Conservation (phyloP, 177 flowering plant species). For the Tripterygium wilfordii region DNA sequence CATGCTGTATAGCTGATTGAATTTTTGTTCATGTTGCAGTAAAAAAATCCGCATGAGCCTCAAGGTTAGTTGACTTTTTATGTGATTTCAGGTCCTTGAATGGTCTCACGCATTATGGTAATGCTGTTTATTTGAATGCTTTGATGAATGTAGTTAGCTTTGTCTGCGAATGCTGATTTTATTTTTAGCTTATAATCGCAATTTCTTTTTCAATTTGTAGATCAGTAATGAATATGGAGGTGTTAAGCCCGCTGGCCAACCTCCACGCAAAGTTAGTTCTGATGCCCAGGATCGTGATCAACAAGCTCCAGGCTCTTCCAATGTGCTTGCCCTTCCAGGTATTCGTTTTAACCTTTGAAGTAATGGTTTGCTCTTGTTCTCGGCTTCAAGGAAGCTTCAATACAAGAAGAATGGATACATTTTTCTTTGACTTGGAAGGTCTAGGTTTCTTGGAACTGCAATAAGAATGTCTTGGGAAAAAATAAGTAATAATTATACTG, state of each 20-base stretch:
- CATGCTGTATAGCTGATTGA: neutral
- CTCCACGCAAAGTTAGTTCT: slow-evolving; percentile 20
- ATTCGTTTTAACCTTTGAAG: slow-evolving; percentile 22
- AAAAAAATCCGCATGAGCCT: slow-evolving; percentile 64
- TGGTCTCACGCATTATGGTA: too few relatives aligned
- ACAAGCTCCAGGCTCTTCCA: slow-evolving; percentile 34
- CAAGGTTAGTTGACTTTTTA: slow-evolving; percentile 52
- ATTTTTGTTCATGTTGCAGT: slow-evolving; percentile 39
- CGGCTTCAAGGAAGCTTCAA: slow-evolving; percentile 71
- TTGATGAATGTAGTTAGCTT: neutral
- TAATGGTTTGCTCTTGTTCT: slow-evolving; percentile 47
- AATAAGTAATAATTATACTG: too few relatives aligned
- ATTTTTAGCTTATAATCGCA: slow-evolving; percentile 1
- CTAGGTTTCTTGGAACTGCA: neutral
- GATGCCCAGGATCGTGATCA: slow-evolving; percentile 16
- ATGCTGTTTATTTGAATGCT: neutral
- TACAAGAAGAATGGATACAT: too few relatives aligned
- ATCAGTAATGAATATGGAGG: slow-evolving; percentile 66
- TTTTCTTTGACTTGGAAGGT: too few relatives aligned
- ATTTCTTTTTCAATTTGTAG: slow-evolving; percentile 23
- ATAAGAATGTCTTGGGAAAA: too few relatives aligned
- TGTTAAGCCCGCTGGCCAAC: slow-evolving; percentile 24
- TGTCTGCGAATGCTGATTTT: neutral
- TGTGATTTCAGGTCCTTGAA: neutral
- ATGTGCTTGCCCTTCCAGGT: slow-evolving; percentile 72